phyloP scores from a whole-genome alignment of 148 eudicot species.

The Rheum nobile region DNA sequence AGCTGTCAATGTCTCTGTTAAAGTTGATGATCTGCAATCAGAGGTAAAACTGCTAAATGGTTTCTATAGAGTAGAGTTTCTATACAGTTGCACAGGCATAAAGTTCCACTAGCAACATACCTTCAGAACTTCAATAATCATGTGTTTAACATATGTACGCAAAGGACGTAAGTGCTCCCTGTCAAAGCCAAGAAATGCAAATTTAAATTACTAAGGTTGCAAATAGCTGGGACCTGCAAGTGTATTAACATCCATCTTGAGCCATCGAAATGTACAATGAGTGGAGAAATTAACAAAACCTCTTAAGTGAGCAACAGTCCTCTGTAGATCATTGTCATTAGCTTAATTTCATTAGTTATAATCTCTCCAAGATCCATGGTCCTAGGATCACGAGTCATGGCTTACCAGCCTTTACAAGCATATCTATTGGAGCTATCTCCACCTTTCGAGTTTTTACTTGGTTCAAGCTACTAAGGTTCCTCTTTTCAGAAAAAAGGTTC shows the following conservation, averaged over 20 bases:
- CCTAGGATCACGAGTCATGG: not conserved
- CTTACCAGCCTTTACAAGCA: not conserved
- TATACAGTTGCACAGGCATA: not conserved
- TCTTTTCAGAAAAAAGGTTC: no score
- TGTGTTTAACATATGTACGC: not conserved
- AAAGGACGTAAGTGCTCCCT: not conserved
- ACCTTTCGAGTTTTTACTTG: not conserved
- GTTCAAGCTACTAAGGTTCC: not conserved
- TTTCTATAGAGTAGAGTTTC: not conserved
- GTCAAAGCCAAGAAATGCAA: not conserved
- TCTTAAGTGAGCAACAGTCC: not conserved
- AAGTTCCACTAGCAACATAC: not conserved
- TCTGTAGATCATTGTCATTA: not conserved
- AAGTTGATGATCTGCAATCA: slow-evolving; percentile 43
- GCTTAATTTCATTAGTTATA: not conserved
- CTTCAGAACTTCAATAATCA: not conserved
- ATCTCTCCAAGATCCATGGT: not conserved
- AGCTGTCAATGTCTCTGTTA: slow-evolving; percentile 72
- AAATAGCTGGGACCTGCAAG: not conserved
- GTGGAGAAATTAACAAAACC: not conserved
- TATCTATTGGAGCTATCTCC: no score
- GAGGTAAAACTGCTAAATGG: slow-evolving; percentile 36
- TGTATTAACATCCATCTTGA: not conserved
- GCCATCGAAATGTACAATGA: not conserved
- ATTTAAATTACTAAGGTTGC: not conserved